Percentiles rank a stretch among this genome's conserved stretches.
phyloP scores from a whole-genome alignment of 306 rosid genomes.

The Cyamopsis tetragonoloba region DNA sequence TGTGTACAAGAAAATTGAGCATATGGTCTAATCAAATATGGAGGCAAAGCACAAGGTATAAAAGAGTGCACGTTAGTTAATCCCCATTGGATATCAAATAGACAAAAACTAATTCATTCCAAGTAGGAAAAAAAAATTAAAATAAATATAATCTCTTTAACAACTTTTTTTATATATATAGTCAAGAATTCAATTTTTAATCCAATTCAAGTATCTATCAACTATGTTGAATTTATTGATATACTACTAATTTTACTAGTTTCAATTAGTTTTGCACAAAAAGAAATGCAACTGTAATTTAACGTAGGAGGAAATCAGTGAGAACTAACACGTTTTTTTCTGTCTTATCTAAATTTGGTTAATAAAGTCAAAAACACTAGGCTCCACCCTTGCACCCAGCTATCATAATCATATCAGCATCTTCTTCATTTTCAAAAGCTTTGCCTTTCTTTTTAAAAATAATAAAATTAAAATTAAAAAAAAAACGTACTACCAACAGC shows the following conservation, averaged over 20 bases:
- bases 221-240: too few species aligned
- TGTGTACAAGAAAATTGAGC: neutral
- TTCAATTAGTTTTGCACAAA: neutral
- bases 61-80: neutral
- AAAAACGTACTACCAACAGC: too few species aligned
- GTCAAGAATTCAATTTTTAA: too few species aligned
- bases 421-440: constrained; percentile 20
- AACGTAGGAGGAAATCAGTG: neutral
- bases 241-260: too few species aligned
- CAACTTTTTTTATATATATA: too few species aligned
- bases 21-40: neutral
- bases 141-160: too few species aligned
- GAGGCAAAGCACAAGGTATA: neutral
- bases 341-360: constrained; percentile 13
- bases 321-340: neutral
- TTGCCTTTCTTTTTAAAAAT: too few species aligned
- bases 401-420: neutral
- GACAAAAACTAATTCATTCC: too few species aligned
- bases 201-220: too few species aligned
- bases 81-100: constrained; percentile 8
- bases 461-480: too few species aligned
- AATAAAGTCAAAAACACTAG: constrained; percentile 13
- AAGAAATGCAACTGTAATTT: neutral
- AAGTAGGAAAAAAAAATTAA: too few species aligned
- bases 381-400: too few species aligned